phyloP scores from a whole-genome alignment of 345 rosid genomes.

The Hibiscus tridactylites region DNA sequence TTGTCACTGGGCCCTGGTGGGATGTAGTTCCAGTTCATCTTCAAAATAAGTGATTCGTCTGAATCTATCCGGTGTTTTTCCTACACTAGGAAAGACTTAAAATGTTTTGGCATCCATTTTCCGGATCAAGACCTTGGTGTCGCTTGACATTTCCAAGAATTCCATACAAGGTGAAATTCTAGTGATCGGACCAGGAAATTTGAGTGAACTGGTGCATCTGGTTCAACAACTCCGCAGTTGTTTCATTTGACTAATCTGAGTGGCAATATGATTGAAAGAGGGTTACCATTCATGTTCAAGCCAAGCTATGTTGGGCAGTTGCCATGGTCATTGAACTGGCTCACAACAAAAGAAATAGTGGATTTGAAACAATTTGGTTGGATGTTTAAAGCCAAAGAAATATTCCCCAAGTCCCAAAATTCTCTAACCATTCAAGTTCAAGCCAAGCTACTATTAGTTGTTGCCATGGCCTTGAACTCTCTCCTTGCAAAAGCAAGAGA shows the following conservation, averaged over 20 bases:
- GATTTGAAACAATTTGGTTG: too few species aligned
- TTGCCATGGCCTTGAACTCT: too few species aligned
- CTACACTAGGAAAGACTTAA: not conserved
- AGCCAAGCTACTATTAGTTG: too few species aligned
- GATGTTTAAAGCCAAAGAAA: too few species aligned
- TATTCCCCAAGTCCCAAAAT: too few species aligned
- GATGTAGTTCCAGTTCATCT: slow-evolving; percentile 1
- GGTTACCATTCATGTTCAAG: not conserved
- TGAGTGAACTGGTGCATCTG: slow-evolving; percentile 22
- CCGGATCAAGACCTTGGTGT: not conserved
- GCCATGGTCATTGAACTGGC: too few species aligned
- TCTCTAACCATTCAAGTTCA: too few species aligned
- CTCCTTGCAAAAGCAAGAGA: too few species aligned
- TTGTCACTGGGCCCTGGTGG: slow-evolving; percentile 13
- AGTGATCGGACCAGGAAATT: slow-evolving; percentile 24
- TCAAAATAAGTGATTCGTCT: slow-evolving; percentile 8
- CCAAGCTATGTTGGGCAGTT: too few species aligned
- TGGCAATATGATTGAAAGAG: slow-evolving; percentile 13
- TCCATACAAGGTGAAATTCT: slow-evolving; percentile 23
- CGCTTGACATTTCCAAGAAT: slow-evolving; percentile 15
- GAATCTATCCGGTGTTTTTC: not conserved
- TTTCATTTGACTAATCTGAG: slow-evolving; percentile 17
- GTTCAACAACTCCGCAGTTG: slow-evolving; percentile 24
- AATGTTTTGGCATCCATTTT: slow-evolving; percentile 12
- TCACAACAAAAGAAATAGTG: too few species aligned